Percentiles rank a stretch among this genome's conserved stretches.
Evolutionary conservation across 768 basidiomycete species (phyloP).

Genomic region (Tylopilus felleus): DNA sequence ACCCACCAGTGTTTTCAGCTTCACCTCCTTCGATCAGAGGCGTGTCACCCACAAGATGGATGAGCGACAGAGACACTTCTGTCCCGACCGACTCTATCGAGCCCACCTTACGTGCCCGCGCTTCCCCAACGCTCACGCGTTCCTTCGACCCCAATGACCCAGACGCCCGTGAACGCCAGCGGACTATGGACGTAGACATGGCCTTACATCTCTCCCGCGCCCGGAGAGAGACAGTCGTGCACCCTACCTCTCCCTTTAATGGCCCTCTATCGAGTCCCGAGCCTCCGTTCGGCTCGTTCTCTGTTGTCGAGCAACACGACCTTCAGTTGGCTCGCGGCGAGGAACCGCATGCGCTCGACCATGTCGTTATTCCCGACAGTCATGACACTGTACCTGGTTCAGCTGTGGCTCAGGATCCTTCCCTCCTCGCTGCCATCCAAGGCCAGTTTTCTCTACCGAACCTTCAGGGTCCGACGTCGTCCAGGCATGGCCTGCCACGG

Average conservation of each 20-base stretch:
- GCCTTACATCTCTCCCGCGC: conserved; percentile 76
- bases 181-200: conserved; percentile 93
- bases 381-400: conserved; percentile 3
- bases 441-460: conserved; percentile 23
- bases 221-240: conserved; percentile 56
- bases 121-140: conserved; percentile 60
- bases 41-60: conserved; percentile 40
- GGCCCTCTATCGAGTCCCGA: conserved; percentile 31
- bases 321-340: conserved; percentile 39
- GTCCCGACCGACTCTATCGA: conserved; percentile 44
- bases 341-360: conserved; percentile 15
- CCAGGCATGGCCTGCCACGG: conserved; percentile 54
- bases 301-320: conserved; percentile 48
- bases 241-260: conserved; percentile 35
- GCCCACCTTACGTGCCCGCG: conserved; percentile 40
- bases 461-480: conserved; percentile 25
- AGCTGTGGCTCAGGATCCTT: conserved; percentile 43
- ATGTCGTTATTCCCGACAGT: conserved; percentile 3
- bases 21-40: conserved; percentile 44
- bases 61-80: conserved; percentile 29
- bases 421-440: conserved; percentile 36
- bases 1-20: conserved; percentile 30
- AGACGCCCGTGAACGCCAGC: conserved; percentile 79
- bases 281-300: conserved; percentile 40
- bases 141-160: conserved; percentile 70